Evolutionary conservation across 2,329 filamentous ascomycete species (phyloP), one percentile per base, ranked within the genome.

Genomic region (Scedosporium apiospermum): DNA sequence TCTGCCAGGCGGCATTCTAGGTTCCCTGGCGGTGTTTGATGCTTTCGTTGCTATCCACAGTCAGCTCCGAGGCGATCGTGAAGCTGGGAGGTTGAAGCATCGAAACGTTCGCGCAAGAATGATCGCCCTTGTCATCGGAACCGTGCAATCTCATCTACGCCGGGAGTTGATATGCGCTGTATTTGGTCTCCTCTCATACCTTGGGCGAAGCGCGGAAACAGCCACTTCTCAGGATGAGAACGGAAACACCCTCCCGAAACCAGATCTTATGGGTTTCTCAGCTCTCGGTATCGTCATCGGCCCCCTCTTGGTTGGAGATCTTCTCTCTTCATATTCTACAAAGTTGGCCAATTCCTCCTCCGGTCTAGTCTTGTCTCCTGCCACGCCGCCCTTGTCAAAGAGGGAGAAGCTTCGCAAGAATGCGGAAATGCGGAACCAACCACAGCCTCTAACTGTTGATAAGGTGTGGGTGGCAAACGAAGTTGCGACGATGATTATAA

Each of bases 111-210:
- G 82, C n/a, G 85, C 85, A 6, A 78, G 84, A n/a, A 76, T 89
- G 3, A 86, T 89, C 65, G 86, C 86, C 1, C 73, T 89, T 41
- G 85, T 85, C 6, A 78, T 89, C 51, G 78, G 78, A 1, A 82
- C 82, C 0, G 73, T 88, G n/a, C 76, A 77, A 62, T 88, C 85
- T 0, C 80, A 80, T 61, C 84, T 83, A 64, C 80, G 84, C 51
- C 77, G 86, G 26, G 84, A 88, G 57, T 74, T 89, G 3, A 85
- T 89, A 53, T 88, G 83, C 65, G 83, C 85, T 4, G 85, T 89
- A 0, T 86, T 89, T 69, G 87, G 86, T 0, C 75, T 89, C 12
- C 74, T 89, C 10, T 84, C 81, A 61, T 75, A 87, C 44, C 79
- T 89, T 62, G 86, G 85, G 2, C 76, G 82, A 27, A 74, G 78